Conservation (phyloP, 1,284 basidiomycete genomes). For the Mycosarcoma mackinlayi region DNA sequence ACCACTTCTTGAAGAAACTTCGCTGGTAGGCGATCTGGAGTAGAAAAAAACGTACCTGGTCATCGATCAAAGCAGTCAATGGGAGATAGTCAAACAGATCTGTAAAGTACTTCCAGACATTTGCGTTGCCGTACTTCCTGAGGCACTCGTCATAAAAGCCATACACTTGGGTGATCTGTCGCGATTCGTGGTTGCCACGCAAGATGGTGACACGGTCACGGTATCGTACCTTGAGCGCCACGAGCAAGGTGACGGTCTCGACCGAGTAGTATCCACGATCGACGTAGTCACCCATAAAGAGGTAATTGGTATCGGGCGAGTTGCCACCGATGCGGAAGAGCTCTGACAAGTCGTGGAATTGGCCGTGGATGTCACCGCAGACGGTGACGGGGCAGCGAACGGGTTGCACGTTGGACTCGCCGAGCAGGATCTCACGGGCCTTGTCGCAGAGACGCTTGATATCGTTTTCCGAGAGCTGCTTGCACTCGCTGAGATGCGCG, state of each 20-base stretch:
- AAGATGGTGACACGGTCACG: slow-evolving; percentile 98
- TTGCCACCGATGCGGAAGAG: slow-evolving; percentile 99
- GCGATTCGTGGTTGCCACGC: slow-evolving; percentile 96
- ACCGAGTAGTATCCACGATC: slow-evolving; percentile 99
- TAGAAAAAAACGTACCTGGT: slow-evolving; percentile 89
- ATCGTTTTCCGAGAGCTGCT: slow-evolving; percentile 93
- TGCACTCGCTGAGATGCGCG: slow-evolving; percentile 95
- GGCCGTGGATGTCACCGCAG: slow-evolving; percentile 88
- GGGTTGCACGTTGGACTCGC: slow-evolving; percentile 75
- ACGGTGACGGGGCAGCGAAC: slow-evolving; percentile 81
- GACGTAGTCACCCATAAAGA: slow-evolving; percentile 99
- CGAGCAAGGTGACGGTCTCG: slow-evolving; percentile 97
- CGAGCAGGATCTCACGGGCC: slow-evolving; percentile 97
- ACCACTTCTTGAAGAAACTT: no score
- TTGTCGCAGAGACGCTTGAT: slow-evolving; percentile 99
- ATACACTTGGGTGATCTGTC: slow-evolving; percentile 99
- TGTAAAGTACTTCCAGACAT: slow-evolving; percentile 99
- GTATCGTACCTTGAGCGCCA: slow-evolving; percentile 97
- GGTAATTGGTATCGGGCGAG: slow-evolving; percentile 99
- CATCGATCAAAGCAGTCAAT: slow-evolving; percentile 95
- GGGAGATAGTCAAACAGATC: slow-evolving; percentile 99
- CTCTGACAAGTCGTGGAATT: slow-evolving; percentile 96
- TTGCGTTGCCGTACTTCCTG: slow-evolving; percentile 99
- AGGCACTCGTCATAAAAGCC: slow-evolving; percentile 99
- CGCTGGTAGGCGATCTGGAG: no score